Conservation (phyloP, 2,329 filamentous ascomycete genomes). For the Colletotrichum filicis region DNA sequence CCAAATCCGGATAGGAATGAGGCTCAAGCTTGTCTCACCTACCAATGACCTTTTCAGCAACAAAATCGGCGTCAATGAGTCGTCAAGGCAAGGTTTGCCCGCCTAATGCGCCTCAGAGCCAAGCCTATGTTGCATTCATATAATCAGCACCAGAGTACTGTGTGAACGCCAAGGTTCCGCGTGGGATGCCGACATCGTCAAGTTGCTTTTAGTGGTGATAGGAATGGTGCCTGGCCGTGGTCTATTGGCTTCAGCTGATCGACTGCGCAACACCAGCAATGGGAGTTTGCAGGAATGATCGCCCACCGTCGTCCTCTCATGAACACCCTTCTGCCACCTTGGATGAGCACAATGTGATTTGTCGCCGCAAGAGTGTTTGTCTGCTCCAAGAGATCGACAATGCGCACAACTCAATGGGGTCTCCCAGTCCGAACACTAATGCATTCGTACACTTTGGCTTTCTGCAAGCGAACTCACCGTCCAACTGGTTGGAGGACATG, state of each 20-base stretch:
- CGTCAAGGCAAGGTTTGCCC: slow-evolving; percentile 12
- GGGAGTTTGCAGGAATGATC: not conserved
- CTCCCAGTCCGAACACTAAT: not conserved
- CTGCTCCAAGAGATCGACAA: slow-evolving; percentile 1
- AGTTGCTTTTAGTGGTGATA: not conserved
- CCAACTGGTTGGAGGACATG: not conserved
- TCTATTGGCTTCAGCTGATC: not conserved
- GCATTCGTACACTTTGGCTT: not conserved
- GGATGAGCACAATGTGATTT: not conserved
- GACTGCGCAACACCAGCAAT: not conserved
- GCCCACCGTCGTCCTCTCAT: not conserved
- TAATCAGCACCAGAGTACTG: not conserved
- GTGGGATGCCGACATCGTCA: not conserved
- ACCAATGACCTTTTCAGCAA: not conserved
- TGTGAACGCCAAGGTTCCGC: too few relatives aligned
- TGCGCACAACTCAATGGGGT: not conserved
- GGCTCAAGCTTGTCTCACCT: not conserved
- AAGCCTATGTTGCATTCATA: not conserved
- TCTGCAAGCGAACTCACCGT: not conserved
- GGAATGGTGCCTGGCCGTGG: not conserved
- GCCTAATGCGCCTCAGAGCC: not conserved
- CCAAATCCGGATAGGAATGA: slow-evolving; percentile 7
- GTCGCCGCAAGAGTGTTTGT: not conserved
- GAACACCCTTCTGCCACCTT: not conserved
- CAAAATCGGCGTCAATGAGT: slow-evolving; percentile 1